A percentile compares a stretch with the other conserved stretches of the same genome.
Evolutionary conservation across 2,329 filamentous ascomycete genomes (phyloP).

Genomic region (Fusarium scirpi): DNA sequence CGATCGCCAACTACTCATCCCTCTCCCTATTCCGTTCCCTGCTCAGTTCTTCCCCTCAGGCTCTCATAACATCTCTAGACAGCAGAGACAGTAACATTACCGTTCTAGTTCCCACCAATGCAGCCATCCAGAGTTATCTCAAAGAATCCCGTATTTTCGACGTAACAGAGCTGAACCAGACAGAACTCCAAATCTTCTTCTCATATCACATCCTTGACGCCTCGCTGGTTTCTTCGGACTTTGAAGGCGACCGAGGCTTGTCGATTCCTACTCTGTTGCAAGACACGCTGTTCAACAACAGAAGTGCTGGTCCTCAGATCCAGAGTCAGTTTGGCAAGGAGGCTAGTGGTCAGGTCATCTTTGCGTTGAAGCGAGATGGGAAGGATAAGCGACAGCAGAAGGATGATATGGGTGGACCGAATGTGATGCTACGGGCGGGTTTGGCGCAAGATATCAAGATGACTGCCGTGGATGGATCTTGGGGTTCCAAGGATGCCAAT

Average conservation of each 20-base stretch:
- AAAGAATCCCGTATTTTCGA: constrained; percentile 3
- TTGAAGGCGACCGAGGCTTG: constrained; percentile 13
- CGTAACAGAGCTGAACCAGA: constrained; percentile 8
- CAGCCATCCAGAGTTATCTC: constrained; percentile 35
- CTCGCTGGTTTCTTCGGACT: constrained; percentile 18
- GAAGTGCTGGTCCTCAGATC: constrained; percentile 26
- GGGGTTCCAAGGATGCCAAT: constrained; percentile 34
- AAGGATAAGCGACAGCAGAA: background rate
- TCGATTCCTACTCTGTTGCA: constrained; percentile 29
- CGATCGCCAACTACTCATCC: constrained; percentile 21
- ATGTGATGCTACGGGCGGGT: constrained; percentile 27
- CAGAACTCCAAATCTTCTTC: constrained; percentile 31
- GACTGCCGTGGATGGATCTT: constrained; percentile 38
- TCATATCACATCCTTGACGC: constrained; percentile 33
- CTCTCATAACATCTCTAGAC: constrained; percentile 3
- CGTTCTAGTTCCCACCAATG: constrained; percentile 37
- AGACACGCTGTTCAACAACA: constrained; percentile 35
- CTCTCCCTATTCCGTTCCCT: constrained; percentile 36
- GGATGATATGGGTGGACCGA: constrained; percentile 4
- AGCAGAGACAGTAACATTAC: constrained; percentile 30
- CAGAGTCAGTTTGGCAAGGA: constrained; percentile 19
- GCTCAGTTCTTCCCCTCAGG: background rate
- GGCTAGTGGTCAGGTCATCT: constrained; percentile 35
- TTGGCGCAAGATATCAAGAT: constrained; percentile 37
- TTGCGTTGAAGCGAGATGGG: constrained; percentile 6